Base-by-base conservation (phyloP, 75 land plant species). In the Azolla pinnata region DNA sequence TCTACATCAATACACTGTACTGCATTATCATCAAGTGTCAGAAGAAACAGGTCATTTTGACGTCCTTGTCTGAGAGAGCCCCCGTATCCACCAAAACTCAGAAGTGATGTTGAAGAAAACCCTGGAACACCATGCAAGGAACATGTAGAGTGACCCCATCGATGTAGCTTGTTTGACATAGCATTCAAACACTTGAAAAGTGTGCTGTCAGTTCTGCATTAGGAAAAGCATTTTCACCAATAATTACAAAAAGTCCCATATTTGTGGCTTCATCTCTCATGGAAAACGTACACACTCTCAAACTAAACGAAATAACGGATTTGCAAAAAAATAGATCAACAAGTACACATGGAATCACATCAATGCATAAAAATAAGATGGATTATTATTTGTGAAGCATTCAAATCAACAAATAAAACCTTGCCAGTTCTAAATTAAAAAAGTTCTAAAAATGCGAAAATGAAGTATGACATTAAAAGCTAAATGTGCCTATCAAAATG, bases 21-120 rank as follows among this genome's bases (percentile, higher is more conserved):
- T 12, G 34, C 38, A 18, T 82, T 80, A 66, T 32, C 50, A 20
- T 59, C 28, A 7, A 59, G 64, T 56, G 87, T 79, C 47, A 92
- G 65, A n/a, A 82, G 31, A 5, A 92, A 49, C 19, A 60, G 26
- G 54, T 82, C 88, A 61, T 72, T 83, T 66, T 69, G 73, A 24
- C 95, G 79, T 71, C 82, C 71, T 75, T 92, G 97, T 50, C 82
- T 67, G 58, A 88, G 86, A 31, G 62, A 47, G 12, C 95, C 97
- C 33, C 97, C 97, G 80, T 85, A 92, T 32, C 97, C 97, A 60
- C 90, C 95, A 79, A 81, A 92, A 8, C 82, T 58, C 4, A 92
- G 8, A 42, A 86, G 58, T 31, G 67, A 60, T 18, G 60, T 59
- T 0, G 58, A 33, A 47, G 28, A 19, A 33, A 32, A 33, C 10